phyloP scores from a whole-genome alignment of 2,329 filamentous ascomycete species.

The Juglanconis oblonga region DNA sequence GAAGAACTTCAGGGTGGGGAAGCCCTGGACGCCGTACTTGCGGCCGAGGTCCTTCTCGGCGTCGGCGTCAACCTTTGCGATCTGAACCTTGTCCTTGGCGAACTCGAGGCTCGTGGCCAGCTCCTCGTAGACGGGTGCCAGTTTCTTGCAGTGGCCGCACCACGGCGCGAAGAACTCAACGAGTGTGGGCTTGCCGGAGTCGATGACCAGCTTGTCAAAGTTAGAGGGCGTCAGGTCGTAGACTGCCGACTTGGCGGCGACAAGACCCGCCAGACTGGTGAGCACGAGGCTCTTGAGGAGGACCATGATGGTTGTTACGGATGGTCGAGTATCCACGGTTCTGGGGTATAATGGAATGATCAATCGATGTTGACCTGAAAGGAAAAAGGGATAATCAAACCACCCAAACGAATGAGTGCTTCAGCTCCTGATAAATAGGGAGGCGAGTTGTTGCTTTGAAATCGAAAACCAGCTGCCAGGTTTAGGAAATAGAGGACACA shows the following conservation, averaged over 20 bases:
- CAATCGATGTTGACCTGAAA: background rate
- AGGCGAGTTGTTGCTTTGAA: conserved; percentile 31
- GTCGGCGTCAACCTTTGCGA: conserved; percentile 96
- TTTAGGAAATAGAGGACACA: conserved; percentile 14
- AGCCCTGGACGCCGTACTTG: conserved; percentile 86
- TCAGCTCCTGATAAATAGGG: background rate
- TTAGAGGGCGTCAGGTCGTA: conserved; percentile 86
- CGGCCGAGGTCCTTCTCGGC: conserved; percentile 80
- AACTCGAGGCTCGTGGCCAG: conserved; percentile 72
- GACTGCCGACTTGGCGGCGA: conserved; percentile 74
- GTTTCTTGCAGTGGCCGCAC: conserved; percentile 99
- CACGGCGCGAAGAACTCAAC: conserved; percentile 98
- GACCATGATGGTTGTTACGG: conserved; percentile 42
- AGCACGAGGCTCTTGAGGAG: conserved; percentile 60
- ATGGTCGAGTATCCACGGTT: background rate
- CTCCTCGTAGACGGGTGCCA: conserved; percentile 93
- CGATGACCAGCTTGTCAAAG: conserved; percentile 85
- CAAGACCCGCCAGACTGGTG: conserved; percentile 51
- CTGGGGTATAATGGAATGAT: background rate
- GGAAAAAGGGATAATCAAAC: conserved; percentile 5
- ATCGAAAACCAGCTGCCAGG: conserved; percentile 22
- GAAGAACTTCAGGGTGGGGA: conserved; percentile 97
- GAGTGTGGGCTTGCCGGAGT: conserved; percentile 90
- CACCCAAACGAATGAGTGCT: conserved; percentile 2
- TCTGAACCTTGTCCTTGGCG: conserved; percentile 70